Conservation (phyloP, 768 basidiomycete genomes). For the Cystofilobasidium ferigula region DNA sequence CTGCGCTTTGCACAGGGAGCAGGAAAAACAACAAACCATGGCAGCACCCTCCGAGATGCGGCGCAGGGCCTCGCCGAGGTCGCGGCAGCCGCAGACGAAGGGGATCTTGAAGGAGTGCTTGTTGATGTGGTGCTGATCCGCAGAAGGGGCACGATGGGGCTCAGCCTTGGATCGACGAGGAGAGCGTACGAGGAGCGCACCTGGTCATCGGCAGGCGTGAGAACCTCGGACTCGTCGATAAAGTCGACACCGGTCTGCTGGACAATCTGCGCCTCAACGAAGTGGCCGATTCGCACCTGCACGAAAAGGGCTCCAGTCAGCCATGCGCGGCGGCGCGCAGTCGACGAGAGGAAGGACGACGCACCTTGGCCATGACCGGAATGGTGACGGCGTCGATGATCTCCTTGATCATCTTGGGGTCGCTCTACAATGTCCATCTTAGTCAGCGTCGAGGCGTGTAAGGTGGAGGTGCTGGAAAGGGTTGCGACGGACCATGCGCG, state of each 20-base stretch:
- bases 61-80: conserved; percentile 77
- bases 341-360: background rate
- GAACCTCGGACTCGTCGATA: conserved; percentile 49
- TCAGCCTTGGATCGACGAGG: background rate
- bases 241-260: conserved; percentile 93
- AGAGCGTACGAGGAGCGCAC: conserved; percentile 25
- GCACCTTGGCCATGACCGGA: conserved; percentile 62
- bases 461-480: background rate
- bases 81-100: conserved; percentile 89
- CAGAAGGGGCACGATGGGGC: background rate
- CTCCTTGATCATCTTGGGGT: conserved; percentile 91
- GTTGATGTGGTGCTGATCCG: conserved; percentile 73
- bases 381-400: conserved; percentile 59
- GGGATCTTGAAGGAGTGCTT: conserved; percentile 90
- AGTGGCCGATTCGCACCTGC: conserved; percentile 91
- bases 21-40: conserved; percentile 9
- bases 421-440: conserved; percentile 48
- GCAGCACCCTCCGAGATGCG: conserved; percentile 96
- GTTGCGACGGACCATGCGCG: conserved; percentile 67
- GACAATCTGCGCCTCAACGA: conserved; percentile 95
- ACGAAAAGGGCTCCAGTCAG: background rate
- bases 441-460: background rate
- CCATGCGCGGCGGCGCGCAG: background rate
- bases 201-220: conserved; percentile 83
- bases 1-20: background rate